Base-by-base conservation (phyloP, 129 eudicot genomes). In the Flaveria trinervia region DNA sequence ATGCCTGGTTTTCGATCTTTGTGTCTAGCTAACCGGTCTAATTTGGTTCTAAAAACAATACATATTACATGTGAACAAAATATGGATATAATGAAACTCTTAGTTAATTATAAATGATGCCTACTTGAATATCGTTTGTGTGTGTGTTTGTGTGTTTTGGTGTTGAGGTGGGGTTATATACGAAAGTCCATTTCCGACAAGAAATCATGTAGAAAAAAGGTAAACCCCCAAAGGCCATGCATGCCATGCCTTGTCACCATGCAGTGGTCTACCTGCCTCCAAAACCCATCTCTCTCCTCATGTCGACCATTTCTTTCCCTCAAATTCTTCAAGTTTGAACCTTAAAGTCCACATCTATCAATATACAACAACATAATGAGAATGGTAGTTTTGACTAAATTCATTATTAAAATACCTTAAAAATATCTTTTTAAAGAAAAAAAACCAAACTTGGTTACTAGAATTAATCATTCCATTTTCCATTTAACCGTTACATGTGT, bases 201-300 rank as follows among this genome's bases (percentile, higher is more conserved):
- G 62, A 55, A 80, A 73, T 73, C 65, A 44, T 20, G 70, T 36
- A 66, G 43, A 2, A 39, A 67, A 36, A 74, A 74, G 78, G 56
- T 61, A 8, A 73, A 45, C 75, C 75, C 75, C 55, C 17, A 68
- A 66, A 73, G 70, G 60, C 70, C 62, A 80, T 68, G 79, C 75
- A 70, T 70, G 60, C 70, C 62, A 80, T 59, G 84, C 75, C 75
- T 70, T 79, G 83, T 80, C 70, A 74, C 79, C 70, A 80, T 73
- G 70, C 74, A 30, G 25, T 60, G 82, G 77, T 30, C 82, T 60
- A 78, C 72, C 51, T 71, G 77, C 66, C 52, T 71, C 71, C 60
- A 16, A 1, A 17, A 48, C 9, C 82, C 70, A 69, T 33, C 46
- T 71, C 41, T 78, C 67, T 30, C 30, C 50, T 41, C 70, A 45